Evolutionary conservation across 1,284 basidiomycete species (phyloP), one percentile per base, ranked within the genome.

Genomic region (Crucibulum cyathiforme): DNA sequence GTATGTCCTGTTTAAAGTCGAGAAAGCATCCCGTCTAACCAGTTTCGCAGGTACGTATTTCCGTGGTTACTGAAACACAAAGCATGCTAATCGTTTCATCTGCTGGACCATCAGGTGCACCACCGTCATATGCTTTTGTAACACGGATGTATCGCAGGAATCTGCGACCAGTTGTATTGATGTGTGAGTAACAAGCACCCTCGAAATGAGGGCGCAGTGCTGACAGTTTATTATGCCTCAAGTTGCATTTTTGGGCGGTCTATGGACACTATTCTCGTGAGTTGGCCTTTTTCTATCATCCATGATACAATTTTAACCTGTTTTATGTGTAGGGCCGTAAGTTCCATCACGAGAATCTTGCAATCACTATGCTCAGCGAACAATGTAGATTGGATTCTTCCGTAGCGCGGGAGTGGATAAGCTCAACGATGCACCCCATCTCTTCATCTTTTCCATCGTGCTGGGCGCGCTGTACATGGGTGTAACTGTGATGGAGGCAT

Each of bases 241-340:
- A 88, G 87, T 80, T 56, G 76, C 79, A 10, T 67, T 83, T 53
- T 48, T 89, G 17, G 78, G 76, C 36, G 84, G 80, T 15, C 62
- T 90, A 35, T 92, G 88, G 86, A 70, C 83, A 45, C 73, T 92
- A 15, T 77, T 86, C 63, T 83, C 84, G 90, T 91, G 66, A 68
- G 87, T 79, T 13, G 9, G 46, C 7, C 39, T 9, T 31, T 41
- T 19, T 37, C 7, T 38, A 17, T 19, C n/a, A 24, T 38, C 60
- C 57, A 59, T 53, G 19, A 24, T 8, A 51, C 53, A 58, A 15
- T 55, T 31, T 35, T 50, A 56, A 34, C 48, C 59, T 24, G 2
- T 24, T 24, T 24, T 65, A 48, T 60, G 54, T 35, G 2, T 59
- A 90, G 87, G 70, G 82, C 81, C 45, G 88, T 89, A 79, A 61